Evolutionary conservation across 2,329 filamentous ascomycete species (phyloP).

Genomic region (Ceratocystiopsis sp.): DNA sequence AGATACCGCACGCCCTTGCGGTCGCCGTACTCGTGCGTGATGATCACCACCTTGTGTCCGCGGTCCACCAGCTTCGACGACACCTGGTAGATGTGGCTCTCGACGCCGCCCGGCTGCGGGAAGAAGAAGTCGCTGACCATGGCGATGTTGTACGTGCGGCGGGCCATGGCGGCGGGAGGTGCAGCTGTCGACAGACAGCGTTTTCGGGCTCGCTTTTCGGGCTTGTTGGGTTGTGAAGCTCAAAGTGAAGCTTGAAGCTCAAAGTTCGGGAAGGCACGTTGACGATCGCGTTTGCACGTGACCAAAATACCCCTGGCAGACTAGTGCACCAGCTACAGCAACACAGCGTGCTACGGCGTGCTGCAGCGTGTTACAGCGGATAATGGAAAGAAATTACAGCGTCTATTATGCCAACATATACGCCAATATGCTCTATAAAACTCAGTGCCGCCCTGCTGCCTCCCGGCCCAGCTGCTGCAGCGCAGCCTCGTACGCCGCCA

Average conservation of each 20-base stretch:
- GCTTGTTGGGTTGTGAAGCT: too few relatives aligned
- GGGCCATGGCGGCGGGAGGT: constrained; percentile 24
- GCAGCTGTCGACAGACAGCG: too few relatives aligned
- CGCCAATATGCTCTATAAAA: too few relatives aligned
- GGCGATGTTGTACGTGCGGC: constrained; percentile 48
- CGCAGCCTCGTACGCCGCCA: constrained; percentile 35
- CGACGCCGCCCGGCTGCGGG: constrained; percentile 86
- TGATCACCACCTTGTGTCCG: constrained; percentile 94
- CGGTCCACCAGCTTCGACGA: constrained; percentile 93
- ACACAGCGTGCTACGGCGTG: too few relatives aligned
- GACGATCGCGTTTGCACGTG: too few relatives aligned
- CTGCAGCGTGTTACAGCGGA: too few relatives aligned
- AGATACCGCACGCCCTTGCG: constrained; percentile 86
- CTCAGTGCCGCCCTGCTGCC: constrained; percentile 20
- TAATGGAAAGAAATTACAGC: too few relatives aligned
- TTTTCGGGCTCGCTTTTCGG: too few relatives aligned
- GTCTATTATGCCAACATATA: too few relatives aligned
- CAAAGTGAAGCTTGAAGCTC: too few relatives aligned
- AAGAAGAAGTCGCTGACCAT: constrained; percentile 99
- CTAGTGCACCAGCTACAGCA: too few relatives aligned
- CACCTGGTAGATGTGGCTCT: constrained; percentile 97
- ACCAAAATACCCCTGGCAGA: too few relatives aligned
- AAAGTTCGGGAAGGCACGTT: neutral
- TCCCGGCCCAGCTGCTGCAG: constrained; percentile 46
- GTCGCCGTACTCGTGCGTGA: constrained; percentile 87